Evolutionary conservation across 2,329 filamentous ascomycete genomes (phyloP).

Genomic region (Fusarium vanettenii): DNA sequence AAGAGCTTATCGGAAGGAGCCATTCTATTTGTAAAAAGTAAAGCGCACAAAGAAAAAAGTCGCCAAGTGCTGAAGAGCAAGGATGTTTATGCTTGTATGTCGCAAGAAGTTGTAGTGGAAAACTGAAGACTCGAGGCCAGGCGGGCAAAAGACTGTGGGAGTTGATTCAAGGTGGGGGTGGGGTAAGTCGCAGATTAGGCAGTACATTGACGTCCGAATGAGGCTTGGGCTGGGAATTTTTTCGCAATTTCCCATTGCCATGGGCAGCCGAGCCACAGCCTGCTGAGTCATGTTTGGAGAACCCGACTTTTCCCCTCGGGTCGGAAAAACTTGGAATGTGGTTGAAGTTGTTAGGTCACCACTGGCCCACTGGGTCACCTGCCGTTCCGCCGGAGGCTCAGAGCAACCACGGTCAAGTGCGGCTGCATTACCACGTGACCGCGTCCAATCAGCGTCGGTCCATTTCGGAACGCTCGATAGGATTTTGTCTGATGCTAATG

Average conservation of each 20-base stretch:
- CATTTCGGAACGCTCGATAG: constrained; percentile 57
- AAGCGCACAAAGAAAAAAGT: background rate
- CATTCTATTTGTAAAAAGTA: constrained; percentile 44
- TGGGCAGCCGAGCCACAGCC: constrained; percentile 3
- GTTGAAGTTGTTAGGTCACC: constrained; percentile 8
- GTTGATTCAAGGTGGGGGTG: constrained; percentile 44
- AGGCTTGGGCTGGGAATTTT: constrained; percentile 12
- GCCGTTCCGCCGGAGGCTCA: constrained; percentile 33
- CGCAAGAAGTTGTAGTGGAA: constrained; percentile 26
- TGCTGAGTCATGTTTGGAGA: background rate
- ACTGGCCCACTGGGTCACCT: constrained; percentile 5
- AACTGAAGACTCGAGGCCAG: constrained; percentile 12
- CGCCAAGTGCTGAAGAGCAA: constrained; percentile 21
- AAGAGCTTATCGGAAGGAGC: constrained; percentile 71
- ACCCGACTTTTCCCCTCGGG: constrained; percentile 30
- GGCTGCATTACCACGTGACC: constrained; percentile 48
- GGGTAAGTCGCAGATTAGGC: constrained; percentile 36
- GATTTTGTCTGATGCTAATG: constrained; percentile 54
- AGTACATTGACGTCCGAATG: constrained; percentile 19
- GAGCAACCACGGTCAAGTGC: constrained; percentile 24
- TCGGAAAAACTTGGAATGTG: constrained; percentile 37
- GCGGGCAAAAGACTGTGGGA: constrained; percentile 36
- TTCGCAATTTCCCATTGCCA: constrained; percentile 28
- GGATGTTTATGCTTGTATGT: background rate
- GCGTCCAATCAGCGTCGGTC: constrained; percentile 55